phyloP scores from a whole-genome alignment of 208 protist genomes.

The Leishmania aethiopica region DNA sequence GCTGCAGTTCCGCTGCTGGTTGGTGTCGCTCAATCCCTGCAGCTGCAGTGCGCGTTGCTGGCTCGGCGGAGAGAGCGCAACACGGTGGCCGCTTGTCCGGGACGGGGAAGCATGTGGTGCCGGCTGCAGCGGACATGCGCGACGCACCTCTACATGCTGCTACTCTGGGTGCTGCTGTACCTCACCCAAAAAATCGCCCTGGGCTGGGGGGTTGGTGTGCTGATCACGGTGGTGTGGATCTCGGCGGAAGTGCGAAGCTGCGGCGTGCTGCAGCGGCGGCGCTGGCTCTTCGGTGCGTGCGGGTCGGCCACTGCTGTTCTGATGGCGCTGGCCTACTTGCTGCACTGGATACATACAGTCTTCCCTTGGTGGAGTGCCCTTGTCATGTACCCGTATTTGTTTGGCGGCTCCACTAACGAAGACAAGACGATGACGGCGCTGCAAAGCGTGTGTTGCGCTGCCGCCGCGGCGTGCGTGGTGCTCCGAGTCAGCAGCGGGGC shows the following conservation, averaged over 20 bases:
- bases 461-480: slow-evolving; percentile 19
- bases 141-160: slow-evolving; percentile 24
- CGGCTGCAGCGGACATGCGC: slow-evolving; percentile 13
- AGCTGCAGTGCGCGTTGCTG: slow-evolving; percentile 10
- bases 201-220: slow-evolving; percentile 13
- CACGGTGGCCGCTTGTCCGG: not conserved
- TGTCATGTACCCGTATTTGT: slow-evolving; percentile 11
- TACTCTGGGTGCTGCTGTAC: slow-evolving; percentile 13
- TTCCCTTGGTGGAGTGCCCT: slow-evolving; percentile 11
- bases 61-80: not conserved
- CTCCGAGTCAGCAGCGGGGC: slow-evolving; percentile 28
- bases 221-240: slow-evolving; percentile 15
- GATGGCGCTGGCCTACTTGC: slow-evolving; percentile 10
- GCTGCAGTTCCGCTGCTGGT: slow-evolving; percentile 27
- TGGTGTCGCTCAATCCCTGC: slow-evolving; percentile 15
- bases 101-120: not conserved
- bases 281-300: slow-evolving; percentile 15
- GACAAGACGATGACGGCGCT: not conserved
- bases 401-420: slow-evolving; percentile 5
- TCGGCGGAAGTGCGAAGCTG: slow-evolving; percentile 22
- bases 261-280: slow-evolving; percentile 24
- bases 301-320: slow-evolving; percentile 5
- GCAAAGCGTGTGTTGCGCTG: slow-evolving; percentile 5
- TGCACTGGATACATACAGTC: slow-evolving; percentile 20
- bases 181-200: slow-evolving; percentile 17